These are phyloP conservation scores for Corchorus capsularis DNA, from an alignment of 345 rosid species.

Conservation along the genomic window DNA sequence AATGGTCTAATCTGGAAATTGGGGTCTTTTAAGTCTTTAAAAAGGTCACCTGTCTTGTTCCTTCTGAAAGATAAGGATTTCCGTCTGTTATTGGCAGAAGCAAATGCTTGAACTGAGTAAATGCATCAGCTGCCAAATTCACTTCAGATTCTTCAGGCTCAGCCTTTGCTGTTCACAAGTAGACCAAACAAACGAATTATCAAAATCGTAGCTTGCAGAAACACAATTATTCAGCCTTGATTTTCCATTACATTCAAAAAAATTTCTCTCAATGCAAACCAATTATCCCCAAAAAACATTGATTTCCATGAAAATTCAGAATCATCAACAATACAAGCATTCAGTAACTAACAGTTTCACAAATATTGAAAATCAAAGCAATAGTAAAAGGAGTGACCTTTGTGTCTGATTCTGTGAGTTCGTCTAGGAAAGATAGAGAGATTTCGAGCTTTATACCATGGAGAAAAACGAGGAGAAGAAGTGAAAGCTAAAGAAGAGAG, in stretches of 20 bases:
- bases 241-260: conserved; percentile 3
- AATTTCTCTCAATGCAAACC: neutral
- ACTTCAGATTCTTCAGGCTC: conserved; percentile 59
- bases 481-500: conserved; percentile 27
- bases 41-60: conserved; percentile 77
- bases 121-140: conserved; percentile 52
- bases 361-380: neutral
- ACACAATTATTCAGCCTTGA: neutral
- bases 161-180: conserved; percentile 53
- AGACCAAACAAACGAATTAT: conserved; percentile 2
- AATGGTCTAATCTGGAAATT: neutral
- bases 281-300: too few relatives aligned
- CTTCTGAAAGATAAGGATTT: conserved; percentile 90
- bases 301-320: neutral
- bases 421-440: conserved; percentile 35
- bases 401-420: conserved; percentile 30
- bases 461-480: conserved; percentile 31
- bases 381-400: conserved; percentile 33
- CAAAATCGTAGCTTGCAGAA: neutral
- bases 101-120: conserved; percentile 67
- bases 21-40: neutral
- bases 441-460: conserved; percentile 35
- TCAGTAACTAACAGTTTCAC: neutral
- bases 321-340: neutral
- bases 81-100: conserved; percentile 78